Percentiles rank a stretch among this genome's conserved stretches.
Evolutionary conservation across 106 monocot species (phyloP).

Genomic region (Acorus gramineus): DNA sequence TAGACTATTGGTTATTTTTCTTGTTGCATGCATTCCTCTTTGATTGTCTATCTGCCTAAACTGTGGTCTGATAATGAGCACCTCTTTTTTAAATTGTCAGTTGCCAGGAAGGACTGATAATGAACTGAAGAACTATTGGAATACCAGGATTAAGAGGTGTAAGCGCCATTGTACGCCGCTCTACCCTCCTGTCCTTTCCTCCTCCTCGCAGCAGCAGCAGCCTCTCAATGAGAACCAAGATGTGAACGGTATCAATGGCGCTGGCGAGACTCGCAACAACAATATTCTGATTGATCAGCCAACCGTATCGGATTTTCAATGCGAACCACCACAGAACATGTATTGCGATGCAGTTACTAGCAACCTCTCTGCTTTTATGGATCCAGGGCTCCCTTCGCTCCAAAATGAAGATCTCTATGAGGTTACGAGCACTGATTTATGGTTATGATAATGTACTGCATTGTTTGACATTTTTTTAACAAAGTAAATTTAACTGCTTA

Average conservation of each 20-base stretch:
- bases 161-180: constrained; percentile 40
- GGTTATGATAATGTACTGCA: too few species aligned
- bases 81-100: constrained; percentile 11
- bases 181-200: constrained; percentile 22
- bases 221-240: constrained; percentile 15
- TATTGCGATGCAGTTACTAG: too few species aligned
- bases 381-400: too few species aligned
- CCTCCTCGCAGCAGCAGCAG: neutral
- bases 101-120: constrained; percentile 73
- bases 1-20: too few species aligned
- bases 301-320: constrained; percentile 13
- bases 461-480: too few species aligned
- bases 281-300: constrained; percentile 13
- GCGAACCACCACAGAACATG: constrained; percentile 7
- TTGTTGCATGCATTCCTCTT: too few species aligned
- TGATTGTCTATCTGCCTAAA: too few species aligned
- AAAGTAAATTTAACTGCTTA: too few species aligned
- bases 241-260: constrained; percentile 2
- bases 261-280: constrained; percentile 6
- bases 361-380: too few species aligned
- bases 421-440: too few species aligned
- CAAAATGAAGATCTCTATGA: too few species aligned
- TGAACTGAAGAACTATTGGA: constrained; percentile 78
- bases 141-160: constrained; percentile 48
- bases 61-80: too few species aligned